Evolutionary conservation across 2,329 filamentous ascomycete species (phyloP), one percentile per base, ranked within the genome.

Genomic region (Aspergillus neoniger): DNA sequence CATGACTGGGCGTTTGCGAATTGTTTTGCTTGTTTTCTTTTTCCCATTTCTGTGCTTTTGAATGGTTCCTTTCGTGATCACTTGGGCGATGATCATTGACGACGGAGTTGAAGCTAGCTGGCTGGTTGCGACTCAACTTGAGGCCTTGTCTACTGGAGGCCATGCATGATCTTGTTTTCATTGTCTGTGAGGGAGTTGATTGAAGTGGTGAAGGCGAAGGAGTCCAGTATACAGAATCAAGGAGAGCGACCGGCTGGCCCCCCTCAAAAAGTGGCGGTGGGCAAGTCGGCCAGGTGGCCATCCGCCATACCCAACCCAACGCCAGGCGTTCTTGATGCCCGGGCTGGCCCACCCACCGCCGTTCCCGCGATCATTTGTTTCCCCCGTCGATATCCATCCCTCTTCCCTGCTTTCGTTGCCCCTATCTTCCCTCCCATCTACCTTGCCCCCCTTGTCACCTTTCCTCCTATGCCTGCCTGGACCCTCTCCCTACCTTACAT

Each of bases 1-100:
- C 74, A 76, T 76, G 74, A 75, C 65, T 70, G 74, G 73, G 72
- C 72, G 73, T 75, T 76, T 70, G 70, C 28, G 57, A 57, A 56
- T 61, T 68, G 69, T 56, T 65, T 66, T 64, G 32, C 32, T 36
- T 36, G 12, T 36, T 36, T 36, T 10, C 8, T 10, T 2, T 15
- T 14, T 5, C 10, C 12, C 32, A 14, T 60, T 55, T 67, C 39
- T 53, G 56, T 53, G 32, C 23, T 21, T 43, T 19, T 53, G 17
- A 51, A 23, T 48, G 28, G 17, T 19, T 52, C 52, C 47, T 53
- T 53, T 57, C 32, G 17, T 15, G 23, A 19, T 32, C 41, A 12
- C 30, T 55, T 41, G 36, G 50, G 59, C 43, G 59, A 57, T 57
- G 57, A 53, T 54, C 55, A 61, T 63, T 61, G 60, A 60, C 57